These are phyloP conservation scores for Cryptococcus sp. DNA, from an alignment of 1,284 basidiomycete species.

Conservation along the genomic window DNA sequence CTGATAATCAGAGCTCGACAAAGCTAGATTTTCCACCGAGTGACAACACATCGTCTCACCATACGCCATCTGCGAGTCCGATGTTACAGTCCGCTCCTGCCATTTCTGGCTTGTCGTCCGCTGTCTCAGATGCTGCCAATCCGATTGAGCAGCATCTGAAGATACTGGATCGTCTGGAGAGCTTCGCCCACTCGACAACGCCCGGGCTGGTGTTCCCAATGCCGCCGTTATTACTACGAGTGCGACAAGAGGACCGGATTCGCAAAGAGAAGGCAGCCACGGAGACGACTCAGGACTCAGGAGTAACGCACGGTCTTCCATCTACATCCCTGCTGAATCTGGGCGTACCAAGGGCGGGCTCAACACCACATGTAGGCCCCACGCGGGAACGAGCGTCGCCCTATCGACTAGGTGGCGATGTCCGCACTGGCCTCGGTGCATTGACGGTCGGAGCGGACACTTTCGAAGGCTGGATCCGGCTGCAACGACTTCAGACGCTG, in stretches of 20 bases:
- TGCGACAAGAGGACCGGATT: slow-evolving; percentile 28
- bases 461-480: slow-evolving; percentile 35
- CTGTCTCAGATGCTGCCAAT: background rate
- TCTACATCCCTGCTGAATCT: background rate
- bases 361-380: slow-evolving; percentile 6
- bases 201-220: slow-evolving; percentile 35
- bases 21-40: too few relatives aligned
- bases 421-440: slow-evolving; percentile 32
- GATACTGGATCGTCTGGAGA: slow-evolving; percentile 20
- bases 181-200: slow-evolving; percentile 29
- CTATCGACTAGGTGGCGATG: slow-evolving; percentile 40
- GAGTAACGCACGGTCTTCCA: background rate
- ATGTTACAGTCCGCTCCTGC: too few relatives aligned
- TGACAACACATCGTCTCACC: too few relatives aligned
- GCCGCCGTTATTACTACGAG: slow-evolving; percentile 33
- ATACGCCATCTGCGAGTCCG: too few relatives aligned
- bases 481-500: slow-evolving; percentile 34
- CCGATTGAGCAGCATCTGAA: slow-evolving; percentile 25
- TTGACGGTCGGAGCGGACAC: slow-evolving; percentile 25
- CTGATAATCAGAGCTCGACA: background rate
- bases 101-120: too few relatives aligned
- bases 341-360: too few relatives aligned
- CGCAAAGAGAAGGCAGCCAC: slow-evolving; percentile 26
- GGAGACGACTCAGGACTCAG: slow-evolving; percentile 17
- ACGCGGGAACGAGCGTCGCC: slow-evolving; percentile 24